Conservation (phyloP, 768 basidiomycete genomes). For the Heimioporus sp. region DNA sequence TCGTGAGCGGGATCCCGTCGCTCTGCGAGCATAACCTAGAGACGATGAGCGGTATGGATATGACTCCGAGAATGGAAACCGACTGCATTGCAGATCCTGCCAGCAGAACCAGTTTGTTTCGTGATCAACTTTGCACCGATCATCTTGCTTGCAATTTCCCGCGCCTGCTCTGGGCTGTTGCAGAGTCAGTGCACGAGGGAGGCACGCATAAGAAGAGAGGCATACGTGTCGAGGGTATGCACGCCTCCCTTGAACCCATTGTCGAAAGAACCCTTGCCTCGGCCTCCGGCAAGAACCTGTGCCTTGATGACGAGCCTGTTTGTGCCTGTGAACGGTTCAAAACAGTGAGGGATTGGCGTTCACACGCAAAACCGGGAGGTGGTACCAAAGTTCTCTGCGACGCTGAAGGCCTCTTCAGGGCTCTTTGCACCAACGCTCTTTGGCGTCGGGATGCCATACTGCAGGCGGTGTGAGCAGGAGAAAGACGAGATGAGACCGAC, state of each 20-base stretch:
- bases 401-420: slow-evolving; percentile 84
- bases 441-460: slow-evolving; percentile 97
- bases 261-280: slow-evolving; percentile 97
- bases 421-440: slow-evolving; percentile 86
- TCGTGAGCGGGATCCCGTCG: slow-evolving; percentile 91
- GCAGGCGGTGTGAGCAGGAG: slow-evolving; percentile 1
- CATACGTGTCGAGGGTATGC: slow-evolving; percentile 84
- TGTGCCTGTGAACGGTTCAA: slow-evolving; percentile 45
- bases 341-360: background rate
- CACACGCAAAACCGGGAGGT: slow-evolving; percentile 1
- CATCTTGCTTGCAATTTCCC: slow-evolving; percentile 89
- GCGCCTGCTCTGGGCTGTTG: slow-evolving; percentile 79
- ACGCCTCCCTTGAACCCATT: slow-evolving; percentile 97
- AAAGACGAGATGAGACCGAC: slow-evolving; percentile 14
- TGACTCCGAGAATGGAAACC: slow-evolving; percentile 25
- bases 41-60: slow-evolving; percentile 11
- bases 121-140: slow-evolving; percentile 94
- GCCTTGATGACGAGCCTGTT: slow-evolving; percentile 94
- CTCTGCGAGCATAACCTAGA: slow-evolving; percentile 96
- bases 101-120: slow-evolving; percentile 93
- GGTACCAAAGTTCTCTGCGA: slow-evolving; percentile 86
- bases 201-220: background rate
- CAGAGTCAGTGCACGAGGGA: slow-evolving; percentile 6
- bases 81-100: slow-evolving; percentile 94
- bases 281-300: slow-evolving; percentile 96